Evolutionary conservation across 1,139 yeast species (phyloP), one percentile per base, ranked within the genome.

Genomic region (Suhomyces ambrosiae): DNA sequence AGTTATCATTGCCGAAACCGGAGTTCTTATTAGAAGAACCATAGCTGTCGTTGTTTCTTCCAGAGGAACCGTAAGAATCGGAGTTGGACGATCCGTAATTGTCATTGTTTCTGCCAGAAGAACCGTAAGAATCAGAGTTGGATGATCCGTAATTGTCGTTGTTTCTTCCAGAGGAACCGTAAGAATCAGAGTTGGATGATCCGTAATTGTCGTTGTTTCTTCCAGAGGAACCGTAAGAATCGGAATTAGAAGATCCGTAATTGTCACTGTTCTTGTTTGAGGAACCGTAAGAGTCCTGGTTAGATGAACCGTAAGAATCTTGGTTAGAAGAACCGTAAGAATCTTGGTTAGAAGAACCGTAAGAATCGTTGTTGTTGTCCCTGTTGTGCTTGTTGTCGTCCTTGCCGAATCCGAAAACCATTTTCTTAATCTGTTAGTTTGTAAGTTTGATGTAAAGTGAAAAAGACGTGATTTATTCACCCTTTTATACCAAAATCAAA

Each of bases 331-430:
- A 46, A 12, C 52, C 55, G 37, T 43, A 48, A 8, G 29, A 19
- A 26, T 21, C 19, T 13, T 31, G 27, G 36, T 41, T 44, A 9
- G 48, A 40, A 25, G 50, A 42, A 9, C 52, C 50, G 33, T 48
- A 47, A 13, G 47, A 40, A 40, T 46, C 46, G 24, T 18, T 23
- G 35, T 40, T 24, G 30, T 33, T 46, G 26, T 35, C 21, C 25
- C 46, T 38, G 18, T 44, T 36, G 26, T 44, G 35, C 30, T 46
- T 38, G 43, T 48, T 40, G 40, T 42, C 35, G 44, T 49, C 49
- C 27, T 42, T 49, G n/a, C 54, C 53, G 30, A 49, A 48, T 21
- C 53, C 53, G 38, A 49, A 50, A 34, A 49, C 54, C 54, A 49
- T 50, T 31, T 32, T 50, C 7, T 30, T 27, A 11, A 14, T 8